Evolutionary conservation across 768 basidiomycete species (phyloP).

Genomic region (Mycena pura): DNA sequence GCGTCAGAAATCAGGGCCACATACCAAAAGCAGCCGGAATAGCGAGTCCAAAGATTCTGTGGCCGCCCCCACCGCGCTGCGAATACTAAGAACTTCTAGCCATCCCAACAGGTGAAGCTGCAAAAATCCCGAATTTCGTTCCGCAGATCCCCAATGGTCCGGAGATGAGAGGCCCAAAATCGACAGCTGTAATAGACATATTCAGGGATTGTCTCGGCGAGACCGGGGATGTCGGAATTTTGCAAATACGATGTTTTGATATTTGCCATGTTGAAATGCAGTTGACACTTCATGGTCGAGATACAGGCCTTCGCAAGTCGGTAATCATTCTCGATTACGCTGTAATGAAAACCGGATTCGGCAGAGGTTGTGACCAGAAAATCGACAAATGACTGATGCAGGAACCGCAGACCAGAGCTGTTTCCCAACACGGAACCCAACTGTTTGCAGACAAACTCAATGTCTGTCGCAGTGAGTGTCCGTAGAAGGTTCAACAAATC

Average conservation of each 20-base stretch:
- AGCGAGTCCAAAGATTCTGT: not conserved
- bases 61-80: not conserved
- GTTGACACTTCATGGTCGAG: not conserved
- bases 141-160: not conserved
- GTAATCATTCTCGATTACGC: not conserved
- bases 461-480: not conserved
- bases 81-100: not conserved
- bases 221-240: not conserved
- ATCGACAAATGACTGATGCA: conserved; percentile 7
- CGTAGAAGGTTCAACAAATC: not conserved
- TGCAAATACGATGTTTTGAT: not conserved
- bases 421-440: not conserved
- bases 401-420: not conserved
- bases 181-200: not conserved
- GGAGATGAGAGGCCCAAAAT: not conserved
- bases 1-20: not conserved
- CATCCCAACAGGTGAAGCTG: not conserved
- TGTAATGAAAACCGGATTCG: not conserved
- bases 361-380: not conserved
- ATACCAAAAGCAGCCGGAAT: not conserved
- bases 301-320: not conserved
- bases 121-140: not conserved
- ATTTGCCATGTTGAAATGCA: not conserved
- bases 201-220: not conserved
- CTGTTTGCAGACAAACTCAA: not conserved